Percentiles rank a stretch among this genome's conserved stretches.
Conservation (phyloP, 352 stramenopile genomes). For the Pythium aquatile region DNA sequence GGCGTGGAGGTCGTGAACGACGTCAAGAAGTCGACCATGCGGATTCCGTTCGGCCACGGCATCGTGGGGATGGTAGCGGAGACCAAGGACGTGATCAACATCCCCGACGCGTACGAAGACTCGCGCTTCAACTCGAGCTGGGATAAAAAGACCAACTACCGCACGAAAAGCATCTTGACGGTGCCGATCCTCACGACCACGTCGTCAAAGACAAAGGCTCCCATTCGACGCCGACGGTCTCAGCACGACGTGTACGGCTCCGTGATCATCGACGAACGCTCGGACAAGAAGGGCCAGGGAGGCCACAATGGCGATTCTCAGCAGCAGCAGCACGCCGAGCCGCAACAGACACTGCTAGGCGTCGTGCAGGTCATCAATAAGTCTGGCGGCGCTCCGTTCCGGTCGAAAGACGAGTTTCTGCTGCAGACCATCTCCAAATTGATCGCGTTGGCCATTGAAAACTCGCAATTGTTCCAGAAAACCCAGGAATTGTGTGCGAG, state of each 20-base stretch:
- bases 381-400: constrained; percentile 68
- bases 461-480: constrained; percentile 79
- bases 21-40: constrained; percentile 44
- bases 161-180: constrained; percentile 77
- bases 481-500: constrained; percentile 68
- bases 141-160: constrained; percentile 79
- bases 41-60: constrained; percentile 67
- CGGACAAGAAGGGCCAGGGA: background rate
- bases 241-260: constrained; percentile 25
- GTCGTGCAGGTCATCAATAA: constrained; percentile 86
- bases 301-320: background rate
- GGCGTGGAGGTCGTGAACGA: constrained; percentile 55
- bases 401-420: constrained; percentile 76
- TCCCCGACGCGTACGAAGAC: constrained; percentile 72
- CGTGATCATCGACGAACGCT: constrained; percentile 15
- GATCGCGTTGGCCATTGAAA: constrained; percentile 76
- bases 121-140: constrained; percentile 76
- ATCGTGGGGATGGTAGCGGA: constrained; percentile 75
- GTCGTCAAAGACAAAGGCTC: constrained; percentile 17
- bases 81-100: constrained; percentile 61
- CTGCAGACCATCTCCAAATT: constrained; percentile 74
- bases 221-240: constrained; percentile 20
- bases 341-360: constrained; percentile 44
- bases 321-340: background rate
- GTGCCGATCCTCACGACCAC: constrained; percentile 66